phyloP scores from a whole-genome alignment of 176 grass and related monocot genomes.

The sorghum (Sorghum bicolor) region DNA sequence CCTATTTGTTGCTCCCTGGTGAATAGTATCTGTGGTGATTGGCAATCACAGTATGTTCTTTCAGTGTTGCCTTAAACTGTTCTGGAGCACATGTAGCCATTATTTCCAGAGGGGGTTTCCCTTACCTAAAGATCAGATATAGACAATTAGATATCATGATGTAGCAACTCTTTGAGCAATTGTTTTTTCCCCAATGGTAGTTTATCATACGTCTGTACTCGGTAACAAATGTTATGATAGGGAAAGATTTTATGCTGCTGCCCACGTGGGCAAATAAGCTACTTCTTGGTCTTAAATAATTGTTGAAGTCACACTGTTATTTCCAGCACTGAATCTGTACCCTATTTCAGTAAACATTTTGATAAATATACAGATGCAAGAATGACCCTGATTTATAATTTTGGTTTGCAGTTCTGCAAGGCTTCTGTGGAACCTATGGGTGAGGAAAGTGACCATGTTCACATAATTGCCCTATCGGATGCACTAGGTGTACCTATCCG shows the following conservation, averaged over 20 bases:
- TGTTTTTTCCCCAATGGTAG: background rate
- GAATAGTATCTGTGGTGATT: background rate
- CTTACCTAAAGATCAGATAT: background rate
- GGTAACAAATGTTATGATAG: background rate
- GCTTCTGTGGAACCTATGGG: constrained; percentile 89
- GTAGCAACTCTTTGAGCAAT: background rate
- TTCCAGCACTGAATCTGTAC: background rate
- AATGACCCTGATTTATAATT: constrained; percentile 30
- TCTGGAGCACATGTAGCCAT: background rate
- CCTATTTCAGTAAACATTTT: background rate
- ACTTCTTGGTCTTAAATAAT: background rate
- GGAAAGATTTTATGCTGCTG: background rate
- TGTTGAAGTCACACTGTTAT: background rate
- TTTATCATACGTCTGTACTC: background rate
- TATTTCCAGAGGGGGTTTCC: background rate
- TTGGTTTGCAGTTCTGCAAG: constrained; percentile 79
- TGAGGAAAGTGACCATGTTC: constrained; percentile 93
- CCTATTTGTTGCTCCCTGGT: background rate
- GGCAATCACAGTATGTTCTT: background rate
- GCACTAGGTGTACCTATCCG: constrained; percentile 94
- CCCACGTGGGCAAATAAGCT: background rate
- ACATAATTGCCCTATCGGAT: constrained; percentile 83
- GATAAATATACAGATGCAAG: background rate
- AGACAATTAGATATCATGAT: background rate
- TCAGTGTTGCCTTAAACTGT: background rate